These are phyloP conservation scores for Fusarium nurragi DNA, from an alignment of 2,329 filamentous ascomycete genomes.

Conservation along the genomic window DNA sequence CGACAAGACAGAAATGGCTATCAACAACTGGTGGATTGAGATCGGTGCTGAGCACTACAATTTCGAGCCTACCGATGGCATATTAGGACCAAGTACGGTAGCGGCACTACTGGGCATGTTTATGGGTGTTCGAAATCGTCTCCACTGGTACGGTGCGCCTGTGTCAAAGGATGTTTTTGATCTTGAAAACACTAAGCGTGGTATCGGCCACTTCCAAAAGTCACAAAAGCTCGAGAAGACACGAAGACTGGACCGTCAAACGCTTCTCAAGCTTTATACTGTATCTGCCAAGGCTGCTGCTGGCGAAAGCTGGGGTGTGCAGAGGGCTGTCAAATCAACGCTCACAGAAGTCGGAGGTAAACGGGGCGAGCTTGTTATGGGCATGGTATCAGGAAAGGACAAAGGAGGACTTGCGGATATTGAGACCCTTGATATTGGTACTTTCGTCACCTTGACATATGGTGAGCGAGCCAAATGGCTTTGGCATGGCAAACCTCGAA, in stretches of 20 bases:
- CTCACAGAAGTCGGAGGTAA: constrained; percentile 94
- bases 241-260: constrained; percentile 82
- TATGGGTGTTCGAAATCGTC: constrained; percentile 87
- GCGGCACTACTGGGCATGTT: constrained; percentile 86
- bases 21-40: constrained; percentile 96
- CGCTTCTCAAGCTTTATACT: constrained; percentile 80
- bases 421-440: constrained; percentile 89
- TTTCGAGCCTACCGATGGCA: constrained; percentile 90
- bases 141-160: constrained; percentile 85
- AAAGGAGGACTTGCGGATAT: constrained; percentile 92
- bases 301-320: constrained; percentile 90
- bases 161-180: constrained; percentile 94
- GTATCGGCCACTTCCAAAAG: constrained; percentile 90
- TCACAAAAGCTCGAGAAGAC: constrained; percentile 82
- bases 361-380: constrained; percentile 92
- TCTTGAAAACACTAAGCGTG: constrained; percentile 80
- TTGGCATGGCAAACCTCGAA: constrained; percentile 89
- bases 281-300: constrained; percentile 90
- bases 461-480: constrained; percentile 92
- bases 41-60: constrained; percentile 93
- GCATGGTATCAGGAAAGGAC: constrained; percentile 88
- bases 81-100: constrained; percentile 90
- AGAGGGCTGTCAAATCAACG: constrained; percentile 92
- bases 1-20: constrained; percentile 88
- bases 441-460: constrained; percentile 78